A percentile compares a stretch with the other conserved stretches of the same genome.
Conservation (phyloP, 208 protist genomes). For the Novymonas esmeraldas region DNA sequence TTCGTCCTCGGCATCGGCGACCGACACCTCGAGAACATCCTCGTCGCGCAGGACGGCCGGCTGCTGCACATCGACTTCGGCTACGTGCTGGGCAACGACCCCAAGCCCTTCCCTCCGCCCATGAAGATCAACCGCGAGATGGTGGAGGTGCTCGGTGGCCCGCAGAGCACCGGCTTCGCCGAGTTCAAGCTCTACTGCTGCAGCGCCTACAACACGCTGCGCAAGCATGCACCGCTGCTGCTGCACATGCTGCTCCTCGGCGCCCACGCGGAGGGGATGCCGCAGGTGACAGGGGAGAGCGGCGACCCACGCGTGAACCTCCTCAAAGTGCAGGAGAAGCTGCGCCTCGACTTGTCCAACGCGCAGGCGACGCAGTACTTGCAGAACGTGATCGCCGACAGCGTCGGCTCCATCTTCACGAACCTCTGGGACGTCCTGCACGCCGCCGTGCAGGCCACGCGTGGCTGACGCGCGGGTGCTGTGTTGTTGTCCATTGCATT, state of each 20-base stretch:
- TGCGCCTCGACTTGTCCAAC: slow-evolving; percentile 93
- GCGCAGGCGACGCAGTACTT: slow-evolving; percentile 93
- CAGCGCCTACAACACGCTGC: slow-evolving; percentile 96
- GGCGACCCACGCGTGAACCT: slow-evolving; percentile 68
- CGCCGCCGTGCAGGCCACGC: slow-evolving; percentile 81
- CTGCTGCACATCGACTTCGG: slow-evolving; percentile 99
- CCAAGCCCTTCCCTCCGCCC: slow-evolving; percentile 97
- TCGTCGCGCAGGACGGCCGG: slow-evolving; percentile 92
- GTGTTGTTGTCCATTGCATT: no score
- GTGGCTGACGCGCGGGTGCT: no score
- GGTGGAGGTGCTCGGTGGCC: slow-evolving; percentile 85
- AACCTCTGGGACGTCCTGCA: slow-evolving; percentile 92
- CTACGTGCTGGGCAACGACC: slow-evolving; percentile 97
- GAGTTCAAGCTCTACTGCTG: slow-evolving; percentile 93
- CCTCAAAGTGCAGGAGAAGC: slow-evolving; percentile 93
- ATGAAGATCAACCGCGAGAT: slow-evolving; percentile 96
- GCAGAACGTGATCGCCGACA: slow-evolving; percentile 94
- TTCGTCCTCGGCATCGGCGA: slow-evolving; percentile 98
- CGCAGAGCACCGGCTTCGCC: slow-evolving; percentile 68
- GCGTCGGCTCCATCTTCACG: slow-evolving; percentile 92
- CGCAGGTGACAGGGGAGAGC: slow-evolving; percentile 54
- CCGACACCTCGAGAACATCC: slow-evolving; percentile 96
- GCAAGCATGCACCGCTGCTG: slow-evolving; percentile 94
- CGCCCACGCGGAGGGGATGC: slow-evolving; percentile 82
- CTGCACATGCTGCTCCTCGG: slow-evolving; percentile 95